Evolutionary conservation across 345 rosid species (phyloP).

Genomic region (Lepidium aucheri): DNA sequence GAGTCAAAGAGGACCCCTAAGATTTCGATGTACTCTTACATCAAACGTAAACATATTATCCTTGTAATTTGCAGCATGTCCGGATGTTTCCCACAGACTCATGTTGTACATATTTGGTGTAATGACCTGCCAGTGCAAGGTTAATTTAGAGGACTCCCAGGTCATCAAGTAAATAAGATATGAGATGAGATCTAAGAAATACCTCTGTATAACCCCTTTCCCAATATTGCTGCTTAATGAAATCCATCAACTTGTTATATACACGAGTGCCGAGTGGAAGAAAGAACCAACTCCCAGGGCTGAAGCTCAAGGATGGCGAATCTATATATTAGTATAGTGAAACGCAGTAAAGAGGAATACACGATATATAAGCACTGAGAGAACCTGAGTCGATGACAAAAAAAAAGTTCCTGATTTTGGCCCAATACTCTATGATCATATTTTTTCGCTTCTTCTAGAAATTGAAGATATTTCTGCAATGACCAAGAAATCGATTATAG

Average conservation of each 20-base stretch:
- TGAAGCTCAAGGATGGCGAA: constrained; percentile 29
- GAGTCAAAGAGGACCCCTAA: constrained; percentile 1
- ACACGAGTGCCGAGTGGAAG: constrained; percentile 87
- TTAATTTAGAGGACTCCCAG: constrained; percentile 3
- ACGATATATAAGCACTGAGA: not conserved
- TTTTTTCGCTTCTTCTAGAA: constrained; percentile 81
- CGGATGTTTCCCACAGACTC: constrained; percentile 95
- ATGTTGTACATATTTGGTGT: constrained; percentile 92
- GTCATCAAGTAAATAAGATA: constrained; percentile 2
- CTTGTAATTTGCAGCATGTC: constrained; percentile 93
- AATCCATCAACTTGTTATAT: constrained; percentile 77
- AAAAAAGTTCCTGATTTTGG: constrained; percentile 86
- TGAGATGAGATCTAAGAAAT: not conserved
- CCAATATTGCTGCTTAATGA: constrained; percentile 68
- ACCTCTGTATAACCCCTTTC: constrained; percentile 94
- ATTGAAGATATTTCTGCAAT: constrained; percentile 59
- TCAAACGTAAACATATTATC: constrained; percentile 95
- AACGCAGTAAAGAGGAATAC: not conserved
- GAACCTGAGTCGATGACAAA: constrained; percentile 80
- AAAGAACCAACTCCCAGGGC: constrained; percentile 99
- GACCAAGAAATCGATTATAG: constrained; percentile 3
- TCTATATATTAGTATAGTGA: not conserved
- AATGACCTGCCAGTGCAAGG: constrained; percentile 54
- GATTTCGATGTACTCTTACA: constrained; percentile 34
- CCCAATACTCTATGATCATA: constrained; percentile 92